These are phyloP conservation scores for Kwoniella sp. DNA, from an alignment of 768 basidiomycete genomes.

Conservation along the genomic window DNA sequence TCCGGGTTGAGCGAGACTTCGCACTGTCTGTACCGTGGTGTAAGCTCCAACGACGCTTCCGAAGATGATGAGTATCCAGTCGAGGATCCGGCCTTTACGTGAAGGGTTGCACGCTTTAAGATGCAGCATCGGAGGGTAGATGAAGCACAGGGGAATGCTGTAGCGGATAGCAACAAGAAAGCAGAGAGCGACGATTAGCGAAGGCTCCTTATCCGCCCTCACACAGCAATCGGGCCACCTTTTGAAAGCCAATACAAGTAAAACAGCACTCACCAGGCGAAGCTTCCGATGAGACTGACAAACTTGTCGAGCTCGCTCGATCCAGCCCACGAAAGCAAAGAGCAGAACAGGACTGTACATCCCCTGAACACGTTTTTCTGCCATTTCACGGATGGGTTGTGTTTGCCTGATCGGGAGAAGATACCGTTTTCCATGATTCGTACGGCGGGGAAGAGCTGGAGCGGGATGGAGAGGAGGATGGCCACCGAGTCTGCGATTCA, in stretches of 20 bases:
- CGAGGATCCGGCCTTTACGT: conserved; percentile 65
- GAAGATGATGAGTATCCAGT: conserved; percentile 75
- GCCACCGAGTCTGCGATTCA: conserved; percentile 69
- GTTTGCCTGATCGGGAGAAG: conserved; percentile 82
- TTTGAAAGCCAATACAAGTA: too few species aligned
- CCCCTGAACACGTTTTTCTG: conserved; percentile 74
- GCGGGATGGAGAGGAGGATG: conserved; percentile 77
- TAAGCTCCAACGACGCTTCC: conserved; percentile 72
- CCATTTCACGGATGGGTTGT: conserved; percentile 82
- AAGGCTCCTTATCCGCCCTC: conserved; percentile 13
- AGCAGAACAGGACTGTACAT: conserved; percentile 67
- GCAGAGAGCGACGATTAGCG: not conserved
- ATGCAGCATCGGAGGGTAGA: conserved; percentile 91
- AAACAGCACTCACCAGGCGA: conserved; percentile 73
- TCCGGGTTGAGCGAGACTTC: conserved; percentile 68
- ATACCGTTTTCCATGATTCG: conserved; percentile 96
- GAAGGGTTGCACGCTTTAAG: conserved; percentile 72
- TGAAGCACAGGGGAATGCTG: conserved; percentile 89
- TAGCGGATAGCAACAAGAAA: not conserved
- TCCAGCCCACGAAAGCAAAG: conserved; percentile 72
- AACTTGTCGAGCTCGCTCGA: conserved; percentile 93
- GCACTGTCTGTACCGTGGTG: conserved; percentile 76
- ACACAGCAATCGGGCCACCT: not conserved
- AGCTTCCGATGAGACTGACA: conserved; percentile 87
- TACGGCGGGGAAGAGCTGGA: conserved; percentile 96